These are phyloP conservation scores for Lepidium africanum DNA, from an alignment of 345 rosid genomes.

Conservation along the genomic window DNA sequence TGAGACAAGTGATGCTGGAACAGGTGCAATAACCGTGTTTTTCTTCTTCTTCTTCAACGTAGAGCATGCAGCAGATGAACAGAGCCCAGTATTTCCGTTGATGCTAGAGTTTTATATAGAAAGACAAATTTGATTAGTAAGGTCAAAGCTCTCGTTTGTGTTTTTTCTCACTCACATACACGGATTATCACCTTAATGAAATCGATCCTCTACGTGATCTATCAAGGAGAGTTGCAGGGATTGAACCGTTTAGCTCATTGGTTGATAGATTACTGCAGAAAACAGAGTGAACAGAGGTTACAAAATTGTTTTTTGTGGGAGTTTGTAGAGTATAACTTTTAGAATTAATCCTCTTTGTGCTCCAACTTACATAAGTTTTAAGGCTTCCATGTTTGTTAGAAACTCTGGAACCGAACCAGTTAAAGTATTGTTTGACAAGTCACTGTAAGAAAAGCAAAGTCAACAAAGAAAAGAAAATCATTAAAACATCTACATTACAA, in stretches of 20 bases:
- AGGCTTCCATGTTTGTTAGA: constrained; percentile 27
- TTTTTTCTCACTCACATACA: neutral
- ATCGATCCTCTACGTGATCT: constrained; percentile 27
- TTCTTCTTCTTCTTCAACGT: constrained; percentile 26
- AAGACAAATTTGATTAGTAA: neutral
- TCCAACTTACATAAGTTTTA: constrained; percentile 38
- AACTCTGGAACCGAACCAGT: constrained; percentile 43
- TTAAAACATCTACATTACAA: too few species aligned
- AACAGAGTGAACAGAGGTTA: neutral
- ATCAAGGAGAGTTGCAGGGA: constrained; percentile 37
- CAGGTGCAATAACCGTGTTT: constrained; percentile 3
- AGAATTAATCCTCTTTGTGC: neutral
- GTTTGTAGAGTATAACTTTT: neutral
- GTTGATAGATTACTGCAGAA: constrained; percentile 31
- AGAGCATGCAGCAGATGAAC: constrained; percentile 25
- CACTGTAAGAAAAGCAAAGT: constrained; percentile 24
- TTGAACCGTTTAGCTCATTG: constrained; percentile 39
- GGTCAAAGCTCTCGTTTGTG: neutral
- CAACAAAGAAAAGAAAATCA: neutral
- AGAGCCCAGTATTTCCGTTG: constrained; percentile 38
- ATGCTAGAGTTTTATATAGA: constrained; percentile 20
- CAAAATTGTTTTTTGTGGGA: neutral
- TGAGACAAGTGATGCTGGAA: constrained; percentile 16
- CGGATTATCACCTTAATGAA: constrained; percentile 29
- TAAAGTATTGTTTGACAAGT: constrained; percentile 50